Evolutionary conservation across 192 early-diverging fungal genomes (phyloP), one percentile per base, ranked within the genome.

Genomic region (Phlyctochytrium bullatum): DNA sequence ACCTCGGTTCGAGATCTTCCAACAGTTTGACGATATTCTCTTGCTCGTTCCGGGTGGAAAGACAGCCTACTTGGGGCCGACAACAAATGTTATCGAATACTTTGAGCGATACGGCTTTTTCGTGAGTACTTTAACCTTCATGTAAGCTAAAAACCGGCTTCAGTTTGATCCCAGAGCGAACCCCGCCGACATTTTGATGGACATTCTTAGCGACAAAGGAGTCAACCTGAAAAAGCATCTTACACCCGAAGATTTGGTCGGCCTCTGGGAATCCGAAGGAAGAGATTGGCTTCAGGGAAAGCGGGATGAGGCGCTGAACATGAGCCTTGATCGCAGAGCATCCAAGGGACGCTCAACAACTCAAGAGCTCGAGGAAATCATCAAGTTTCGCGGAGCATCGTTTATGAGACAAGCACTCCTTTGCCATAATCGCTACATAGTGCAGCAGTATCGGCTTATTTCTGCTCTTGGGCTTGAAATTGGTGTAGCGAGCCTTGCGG

Each of bases 1-100:
- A 16, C 89, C 89, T 1, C 79, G 79, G 0, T 83, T 87, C 1
- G 77, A 82, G 16, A 80, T 89, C 0, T 91, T 89, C 64, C 64
- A 76, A 2, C 84, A 88, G 62, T 91, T 91, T 75, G 86, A 91
- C 66, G 89, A 91, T 60, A 69, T 91, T 2, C 50, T 91, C 23
- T 73, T 91, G 30, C 76, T 91, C 25, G 88, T 88, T 23, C 88
- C 90, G 36, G 87, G 89, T 16, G 89, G 89, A 1, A 71, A 76
- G 10, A 72, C 86, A 10, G 77, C 90, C 14, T 91, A 85, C 62
- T 76, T 86, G 34, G 89, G 89, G 24, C 87, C 87, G 34, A 72
- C 64, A 2, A 25, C 59, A 0, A n/a, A 56, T 23, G 59, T 59
- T 17, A 59, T 77, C 51, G 51, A 59, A 52, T 80, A 73, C 36